phyloP scores from a whole-genome alignment of 768 basidiomycete species.

The Boletus edulis region DNA sequence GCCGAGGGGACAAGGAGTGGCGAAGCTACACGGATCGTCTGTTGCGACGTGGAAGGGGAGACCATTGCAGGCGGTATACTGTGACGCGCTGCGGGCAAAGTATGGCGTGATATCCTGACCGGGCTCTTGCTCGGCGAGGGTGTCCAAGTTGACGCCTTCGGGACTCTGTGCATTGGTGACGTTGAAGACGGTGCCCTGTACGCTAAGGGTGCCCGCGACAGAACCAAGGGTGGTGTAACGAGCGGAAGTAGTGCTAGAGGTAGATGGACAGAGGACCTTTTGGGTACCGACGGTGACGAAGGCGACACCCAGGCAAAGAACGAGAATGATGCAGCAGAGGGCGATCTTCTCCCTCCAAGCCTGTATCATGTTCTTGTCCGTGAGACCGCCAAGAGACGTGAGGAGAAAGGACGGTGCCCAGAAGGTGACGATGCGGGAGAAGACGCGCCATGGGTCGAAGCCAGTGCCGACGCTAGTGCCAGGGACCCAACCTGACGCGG shows the following conservation, averaged over 20 bases:
- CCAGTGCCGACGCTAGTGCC: constrained; percentile 27
- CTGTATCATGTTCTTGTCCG: constrained; percentile 72
- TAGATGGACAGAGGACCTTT: constrained; percentile 82
- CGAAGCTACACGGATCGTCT: constrained; percentile 66
- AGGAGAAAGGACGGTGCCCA: constrained; percentile 88
- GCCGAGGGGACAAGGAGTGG: constrained; percentile 65
- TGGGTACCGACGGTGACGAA: constrained; percentile 95
- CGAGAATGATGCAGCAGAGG: constrained; percentile 79
- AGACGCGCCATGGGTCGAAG: constrained; percentile 75
- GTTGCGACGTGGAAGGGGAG: constrained; percentile 65
- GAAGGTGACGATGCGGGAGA: constrained; percentile 77
- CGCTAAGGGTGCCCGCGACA: constrained; percentile 60
- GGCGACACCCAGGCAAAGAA: constrained; percentile 78
- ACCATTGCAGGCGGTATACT: constrained; percentile 64
- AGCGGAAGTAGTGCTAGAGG: constrained; percentile 39
- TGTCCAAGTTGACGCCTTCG: constrained; percentile 53
- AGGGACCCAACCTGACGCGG: constrained; percentile 37
- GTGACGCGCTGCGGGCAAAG: constrained; percentile 68
- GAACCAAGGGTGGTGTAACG: constrained; percentile 56
- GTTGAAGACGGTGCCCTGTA: constrained; percentile 79
- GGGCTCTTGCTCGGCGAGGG: constrained; percentile 51
- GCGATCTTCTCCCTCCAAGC: constrained; percentile 99
- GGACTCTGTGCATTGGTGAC: constrained; percentile 50
- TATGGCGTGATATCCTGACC: constrained; percentile 90
- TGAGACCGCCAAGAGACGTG: constrained; percentile 71